Evolutionary conservation across 148 eudicot species (phyloP).

Genomic region (Rhododendron vialii): DNA sequence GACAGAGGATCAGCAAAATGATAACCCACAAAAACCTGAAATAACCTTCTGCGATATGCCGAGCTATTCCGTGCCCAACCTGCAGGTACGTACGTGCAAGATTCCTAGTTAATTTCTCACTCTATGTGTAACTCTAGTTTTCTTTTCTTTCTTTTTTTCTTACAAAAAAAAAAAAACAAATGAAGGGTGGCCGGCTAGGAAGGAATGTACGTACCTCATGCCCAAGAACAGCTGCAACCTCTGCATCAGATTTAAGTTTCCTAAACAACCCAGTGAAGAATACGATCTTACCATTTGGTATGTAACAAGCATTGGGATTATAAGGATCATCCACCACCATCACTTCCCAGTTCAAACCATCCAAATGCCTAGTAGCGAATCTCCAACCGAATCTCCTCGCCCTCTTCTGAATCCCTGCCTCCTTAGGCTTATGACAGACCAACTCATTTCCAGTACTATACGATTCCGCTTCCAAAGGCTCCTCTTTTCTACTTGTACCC

Average conservation of each 20-base stretch:
- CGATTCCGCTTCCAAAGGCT: too few species aligned
- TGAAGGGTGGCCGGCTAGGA: neutral
- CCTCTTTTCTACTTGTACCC: neutral
- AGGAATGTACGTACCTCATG: constrained; percentile 40
- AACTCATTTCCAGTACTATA: too few species aligned
- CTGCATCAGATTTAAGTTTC: constrained; percentile 35
- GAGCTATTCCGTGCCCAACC: constrained; percentile 8
- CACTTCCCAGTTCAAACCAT: constrained; percentile 55
- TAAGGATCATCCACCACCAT: constrained; percentile 35
- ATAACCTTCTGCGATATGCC: neutral
- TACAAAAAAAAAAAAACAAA: too few species aligned
- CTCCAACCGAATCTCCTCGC: too few species aligned
- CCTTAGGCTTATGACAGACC: too few species aligned
- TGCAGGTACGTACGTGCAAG: neutral
- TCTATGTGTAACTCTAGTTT: too few species aligned
- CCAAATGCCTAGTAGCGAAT: constrained; percentile 32
- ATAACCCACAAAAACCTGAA: neutral
- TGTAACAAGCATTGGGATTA: constrained; percentile 33
- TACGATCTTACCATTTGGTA: constrained; percentile 58
- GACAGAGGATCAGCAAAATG: too few species aligned
- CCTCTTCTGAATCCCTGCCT: too few species aligned
- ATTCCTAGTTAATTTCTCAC: too few species aligned
- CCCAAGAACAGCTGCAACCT: constrained; percentile 44
- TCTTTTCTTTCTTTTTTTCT: too few species aligned
- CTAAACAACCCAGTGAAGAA: constrained; percentile 39